These are phyloP conservation scores for Annulohypoxylon bovei DNA, from an alignment of 495 filamentous ascomycete genomes.

Conservation along the genomic window DNA sequence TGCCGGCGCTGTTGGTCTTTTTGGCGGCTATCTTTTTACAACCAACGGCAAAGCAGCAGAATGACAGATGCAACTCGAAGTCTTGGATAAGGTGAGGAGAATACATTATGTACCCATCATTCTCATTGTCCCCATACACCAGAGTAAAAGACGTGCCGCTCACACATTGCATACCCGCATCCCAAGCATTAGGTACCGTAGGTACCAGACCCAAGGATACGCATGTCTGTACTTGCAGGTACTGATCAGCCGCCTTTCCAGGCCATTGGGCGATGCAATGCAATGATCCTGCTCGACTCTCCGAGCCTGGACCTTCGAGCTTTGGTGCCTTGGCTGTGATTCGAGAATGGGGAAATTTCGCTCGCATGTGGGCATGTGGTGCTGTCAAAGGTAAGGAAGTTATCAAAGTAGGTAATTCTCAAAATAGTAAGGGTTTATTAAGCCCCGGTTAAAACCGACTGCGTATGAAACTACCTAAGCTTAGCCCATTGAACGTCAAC, in stretches of 20 bases:
- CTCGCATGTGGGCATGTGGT: background rate
- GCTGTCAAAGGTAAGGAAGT: conserved; percentile 17
- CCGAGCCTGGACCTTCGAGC: conserved; percentile 5
- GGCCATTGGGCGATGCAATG: conserved; percentile 31
- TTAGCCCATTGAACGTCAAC: background rate
- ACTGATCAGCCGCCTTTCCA: conserved; percentile 34
- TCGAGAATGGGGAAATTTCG: conserved; percentile 26
- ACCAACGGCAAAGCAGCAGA: conserved; percentile 29
- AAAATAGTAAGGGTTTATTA: background rate
- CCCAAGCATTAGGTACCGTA: conserved; percentile 34
- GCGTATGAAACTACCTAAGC: conserved; percentile 19
- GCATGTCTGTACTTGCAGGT: conserved; percentile 37
- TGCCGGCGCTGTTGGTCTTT: conserved; percentile 12
- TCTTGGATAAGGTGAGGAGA: background rate
- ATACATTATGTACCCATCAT: background rate
- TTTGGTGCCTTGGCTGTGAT: background rate
- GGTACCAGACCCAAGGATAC: conserved; percentile 33
- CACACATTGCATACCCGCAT: conserved; percentile 43
- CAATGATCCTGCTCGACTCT: conserved; percentile 17
- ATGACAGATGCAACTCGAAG: conserved; percentile 6
- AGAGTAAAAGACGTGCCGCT: conserved; percentile 30
- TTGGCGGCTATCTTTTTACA: background rate
- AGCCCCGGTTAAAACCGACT: conserved; percentile 13
- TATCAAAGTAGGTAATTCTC: background rate
- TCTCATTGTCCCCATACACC: conserved; percentile 13